These are phyloP conservation scores for Yamadazyma triangularis DNA, from an alignment of 1,139 yeast species.

Conservation along the genomic window DNA sequence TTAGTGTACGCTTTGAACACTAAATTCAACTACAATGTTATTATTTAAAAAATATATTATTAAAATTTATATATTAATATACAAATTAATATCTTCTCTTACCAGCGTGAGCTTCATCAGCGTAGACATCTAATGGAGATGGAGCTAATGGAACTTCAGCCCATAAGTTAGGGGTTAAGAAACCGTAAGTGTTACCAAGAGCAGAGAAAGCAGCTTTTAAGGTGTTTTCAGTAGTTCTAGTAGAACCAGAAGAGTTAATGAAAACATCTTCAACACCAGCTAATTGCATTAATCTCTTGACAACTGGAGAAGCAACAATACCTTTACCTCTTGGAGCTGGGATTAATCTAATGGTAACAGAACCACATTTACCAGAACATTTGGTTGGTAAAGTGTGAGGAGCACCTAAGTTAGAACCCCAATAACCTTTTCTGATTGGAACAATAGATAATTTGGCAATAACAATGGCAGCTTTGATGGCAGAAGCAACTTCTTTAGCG, in stretches of 20 bases:
- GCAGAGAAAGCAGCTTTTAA: constrained; percentile 99
- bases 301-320: constrained; percentile 99
- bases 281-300: constrained; percentile 96
- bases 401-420: constrained; percentile 99
- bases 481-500: constrained; percentile 99
- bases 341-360: constrained; percentile 95
- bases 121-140: constrained; percentile 92
- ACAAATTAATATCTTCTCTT: constrained; percentile 65
- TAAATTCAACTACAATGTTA: too few species aligned
- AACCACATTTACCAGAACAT: constrained; percentile 99
- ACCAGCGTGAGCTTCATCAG: constrained; percentile 74
- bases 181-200: constrained; percentile 99
- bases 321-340: constrained; percentile 99
- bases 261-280: constrained; percentile 99
- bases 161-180: constrained; percentile 99
- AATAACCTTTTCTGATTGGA: constrained; percentile 99
- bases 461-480: constrained; percentile 99
- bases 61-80: constrained; percentile 2
- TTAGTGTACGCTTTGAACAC: too few species aligned
- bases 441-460: constrained; percentile 98
- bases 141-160: constrained; percentile 75
- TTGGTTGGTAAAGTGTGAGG: constrained; percentile 98
- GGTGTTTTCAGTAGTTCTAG: constrained; percentile 99
- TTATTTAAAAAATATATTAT: too few species aligned
- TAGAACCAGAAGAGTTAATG: constrained; percentile 98